Percentiles rank a stretch among this genome's conserved stretches.
These are phyloP conservation scores for Sporisorium exsertum DNA, from an alignment of 1,284 basidiomycete species.

Conservation along the genomic window DNA sequence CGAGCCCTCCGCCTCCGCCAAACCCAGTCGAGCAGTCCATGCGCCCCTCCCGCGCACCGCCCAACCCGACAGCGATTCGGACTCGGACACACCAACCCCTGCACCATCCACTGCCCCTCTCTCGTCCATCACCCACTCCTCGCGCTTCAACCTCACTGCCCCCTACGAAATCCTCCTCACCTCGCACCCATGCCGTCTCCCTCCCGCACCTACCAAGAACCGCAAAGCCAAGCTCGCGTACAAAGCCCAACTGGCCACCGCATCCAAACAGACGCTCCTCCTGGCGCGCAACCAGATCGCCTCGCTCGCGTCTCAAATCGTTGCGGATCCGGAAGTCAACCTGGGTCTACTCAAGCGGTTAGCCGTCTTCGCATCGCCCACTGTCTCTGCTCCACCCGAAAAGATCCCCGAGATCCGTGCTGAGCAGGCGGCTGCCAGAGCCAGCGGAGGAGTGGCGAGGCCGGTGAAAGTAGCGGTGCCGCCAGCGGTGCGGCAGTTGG, in stretches of 20 bases:
- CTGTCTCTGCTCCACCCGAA: conserved; percentile 46
- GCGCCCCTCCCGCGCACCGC: conserved; percentile 19
- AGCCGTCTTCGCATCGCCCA: conserved; percentile 49
- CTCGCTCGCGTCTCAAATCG: conserved; percentile 60
- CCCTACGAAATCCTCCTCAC: conserved; percentile 57
- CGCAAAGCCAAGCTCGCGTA: conserved; percentile 16
- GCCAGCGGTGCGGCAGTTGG: conserved; percentile 83
- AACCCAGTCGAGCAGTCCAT: conserved; percentile 54
- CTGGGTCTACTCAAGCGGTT: conserved; percentile 59
- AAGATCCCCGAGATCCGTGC: conserved; percentile 36
- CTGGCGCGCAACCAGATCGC: conserved; percentile 68
- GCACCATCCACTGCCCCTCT: conserved; percentile 8
- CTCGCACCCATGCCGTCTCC: conserved; percentile 33
- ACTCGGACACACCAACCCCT: conserved; percentile 17
- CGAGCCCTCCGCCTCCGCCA: neutral
- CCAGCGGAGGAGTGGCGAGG: conserved; percentile 70
- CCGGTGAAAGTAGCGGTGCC: conserved; percentile 74
- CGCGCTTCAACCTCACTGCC: conserved; percentile 57
- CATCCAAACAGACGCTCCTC: conserved; percentile 23
- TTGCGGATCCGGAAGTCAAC: conserved; percentile 65
- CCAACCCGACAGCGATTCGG: conserved; percentile 14
- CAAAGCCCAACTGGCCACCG: conserved; percentile 10
- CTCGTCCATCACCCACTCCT: conserved; percentile 52
- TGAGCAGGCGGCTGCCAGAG: conserved; percentile 58
- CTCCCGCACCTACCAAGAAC: conserved; percentile 7